phyloP scores from a whole-genome alignment of 176 grass and related monocot species.

The Ensete ventricosum region DNA sequence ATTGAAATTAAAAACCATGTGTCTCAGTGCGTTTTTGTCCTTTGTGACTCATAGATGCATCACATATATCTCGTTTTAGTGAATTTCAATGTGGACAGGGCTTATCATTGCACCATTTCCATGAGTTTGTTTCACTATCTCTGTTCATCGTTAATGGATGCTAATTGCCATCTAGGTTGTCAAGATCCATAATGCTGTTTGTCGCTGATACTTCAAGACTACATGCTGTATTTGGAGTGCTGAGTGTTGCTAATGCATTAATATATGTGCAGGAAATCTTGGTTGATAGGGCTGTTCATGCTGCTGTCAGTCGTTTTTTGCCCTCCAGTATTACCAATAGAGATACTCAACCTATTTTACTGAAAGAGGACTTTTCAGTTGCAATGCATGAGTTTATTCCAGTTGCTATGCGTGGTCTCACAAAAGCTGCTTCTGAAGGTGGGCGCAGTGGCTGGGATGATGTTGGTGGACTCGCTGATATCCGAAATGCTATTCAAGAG shows the following conservation, averaged over 20 bases:
- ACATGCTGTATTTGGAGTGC: background rate
- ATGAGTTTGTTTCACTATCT: background rate
- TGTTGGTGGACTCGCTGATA: constrained; percentile 84
- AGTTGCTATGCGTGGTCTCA: constrained; percentile 87
- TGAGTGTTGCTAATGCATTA: background rate
- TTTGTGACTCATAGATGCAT: background rate
- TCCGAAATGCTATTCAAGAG: constrained; percentile 81
- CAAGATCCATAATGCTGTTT: background rate
- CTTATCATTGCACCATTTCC: background rate
- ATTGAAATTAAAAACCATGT: too few relatives aligned
- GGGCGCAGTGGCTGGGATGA: constrained; percentile 70
- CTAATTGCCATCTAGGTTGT: background rate
- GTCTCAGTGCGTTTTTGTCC: background rate
- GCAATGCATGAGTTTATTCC: constrained; percentile 88
- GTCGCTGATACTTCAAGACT: background rate
- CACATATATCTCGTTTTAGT: background rate
- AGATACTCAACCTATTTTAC: constrained; percentile 30
- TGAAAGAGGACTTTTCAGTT: constrained; percentile 70
- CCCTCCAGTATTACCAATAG: constrained; percentile 26
- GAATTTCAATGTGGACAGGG: background rate
- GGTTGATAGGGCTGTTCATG: constrained; percentile 85
- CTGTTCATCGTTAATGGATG: background rate
- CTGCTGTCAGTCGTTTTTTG: constrained; percentile 65
- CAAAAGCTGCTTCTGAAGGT: constrained; percentile 67
- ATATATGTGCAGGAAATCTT: constrained; percentile 61